A percentile compares a stretch with the other conserved stretches of the same genome.
These are phyloP conservation scores for Aristolochia californica DNA, from an alignment of 164 flowering plant species.

Conservation along the genomic window DNA sequence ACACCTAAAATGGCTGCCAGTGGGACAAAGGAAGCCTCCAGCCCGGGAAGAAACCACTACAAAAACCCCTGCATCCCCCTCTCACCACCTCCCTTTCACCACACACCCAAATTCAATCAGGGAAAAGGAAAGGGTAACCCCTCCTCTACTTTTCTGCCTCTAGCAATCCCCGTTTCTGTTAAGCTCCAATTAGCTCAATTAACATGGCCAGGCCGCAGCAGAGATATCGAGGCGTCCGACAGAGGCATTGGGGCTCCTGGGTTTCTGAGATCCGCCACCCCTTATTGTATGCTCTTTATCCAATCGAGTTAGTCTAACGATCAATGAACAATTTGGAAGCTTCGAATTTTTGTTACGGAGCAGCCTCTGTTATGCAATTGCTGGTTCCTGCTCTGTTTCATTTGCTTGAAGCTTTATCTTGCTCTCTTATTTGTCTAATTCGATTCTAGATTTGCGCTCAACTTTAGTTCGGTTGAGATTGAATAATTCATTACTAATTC, in stretches of 20 bases:
- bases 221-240: constrained; percentile 19
- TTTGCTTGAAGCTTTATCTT: too few species aligned
- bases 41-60: constrained; percentile 5
- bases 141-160: too few species aligned
- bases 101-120: neutral
- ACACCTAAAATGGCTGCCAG: constrained; percentile 5
- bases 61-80: constrained; percentile 1
- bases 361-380: too few species aligned
- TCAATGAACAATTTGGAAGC: neutral
- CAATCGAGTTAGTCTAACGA: neutral
- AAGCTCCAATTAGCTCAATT: too few species aligned
- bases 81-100: neutral
- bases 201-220: constrained; percentile 54
- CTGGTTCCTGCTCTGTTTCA: too few species aligned
- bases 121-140: too few species aligned
- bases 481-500: too few species aligned
- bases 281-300: constrained; percentile 8
- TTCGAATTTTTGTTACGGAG: too few species aligned
- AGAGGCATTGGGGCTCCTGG: constrained; percentile 23
- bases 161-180: too few species aligned
- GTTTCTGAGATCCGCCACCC: constrained; percentile 22
- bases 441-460: too few species aligned
- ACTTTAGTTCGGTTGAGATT: too few species aligned
- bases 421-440: too few species aligned
- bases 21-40: constrained; percentile 4